Evolutionary conservation across 2,329 filamentous ascomycete species (phyloP).

Genomic region (Fusarium anguioides): DNA sequence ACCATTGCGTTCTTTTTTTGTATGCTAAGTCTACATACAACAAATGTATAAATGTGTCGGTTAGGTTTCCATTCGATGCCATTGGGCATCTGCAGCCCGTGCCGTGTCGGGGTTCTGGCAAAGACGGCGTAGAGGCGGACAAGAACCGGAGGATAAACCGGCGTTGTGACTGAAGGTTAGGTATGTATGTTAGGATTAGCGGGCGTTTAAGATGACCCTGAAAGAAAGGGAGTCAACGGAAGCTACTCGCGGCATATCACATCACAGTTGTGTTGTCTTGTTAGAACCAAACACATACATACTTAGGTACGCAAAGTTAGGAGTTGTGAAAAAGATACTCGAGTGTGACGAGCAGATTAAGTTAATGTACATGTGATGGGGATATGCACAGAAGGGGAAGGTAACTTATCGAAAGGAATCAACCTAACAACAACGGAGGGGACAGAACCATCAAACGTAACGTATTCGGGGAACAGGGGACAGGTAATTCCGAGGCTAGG

Average conservation of each 20-base stretch:
- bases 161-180: not conserved
- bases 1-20: constrained; percentile 8
- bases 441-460: constrained; percentile 8
- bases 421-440: constrained; percentile 8
- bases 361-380: constrained; percentile 2
- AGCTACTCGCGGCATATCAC: not conserved
- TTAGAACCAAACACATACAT: too few species aligned
- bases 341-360: not conserved
- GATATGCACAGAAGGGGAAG: constrained; percentile 36
- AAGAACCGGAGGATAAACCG: constrained; percentile 17
- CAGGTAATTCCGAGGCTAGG: constrained; percentile 21
- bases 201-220: constrained; percentile 8
- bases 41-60: not conserved
- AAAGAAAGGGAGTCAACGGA: constrained; percentile 4
- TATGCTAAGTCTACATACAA: not conserved
- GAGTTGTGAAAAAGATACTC: not conserved
- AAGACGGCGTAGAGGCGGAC: constrained; percentile 21
- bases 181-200: not conserved
- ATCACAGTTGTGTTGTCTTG: too few species aligned
- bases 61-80: not conserved
- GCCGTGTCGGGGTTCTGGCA: not conserved
- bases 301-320: too few species aligned
- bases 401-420: constrained; percentile 18
- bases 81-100: constrained; percentile 1
- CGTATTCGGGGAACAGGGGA: constrained; percentile 34